Percentiles rank a stretch among this genome's conserved stretches.
phyloP scores from a whole-genome alignment of 2,329 filamentous ascomycete species.

The Colletotrichum sp. region DNA sequence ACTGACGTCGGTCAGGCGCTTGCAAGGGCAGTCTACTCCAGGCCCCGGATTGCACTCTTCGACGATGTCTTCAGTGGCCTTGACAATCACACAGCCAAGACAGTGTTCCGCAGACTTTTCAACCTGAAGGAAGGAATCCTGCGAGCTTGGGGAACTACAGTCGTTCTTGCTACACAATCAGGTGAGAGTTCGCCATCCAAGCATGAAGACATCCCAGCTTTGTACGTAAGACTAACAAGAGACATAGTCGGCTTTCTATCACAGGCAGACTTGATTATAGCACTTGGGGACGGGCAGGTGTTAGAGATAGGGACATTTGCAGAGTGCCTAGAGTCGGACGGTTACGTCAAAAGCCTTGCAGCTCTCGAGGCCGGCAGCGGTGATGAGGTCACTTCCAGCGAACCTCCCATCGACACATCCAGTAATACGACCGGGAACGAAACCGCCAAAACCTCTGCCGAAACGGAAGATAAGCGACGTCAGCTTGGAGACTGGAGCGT shows the following conservation, averaged over 20 bases:
- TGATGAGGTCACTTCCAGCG: neutral
- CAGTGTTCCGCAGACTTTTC: constrained; percentile 35
- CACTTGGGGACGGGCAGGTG: constrained; percentile 34
- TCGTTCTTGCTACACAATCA: constrained; percentile 41
- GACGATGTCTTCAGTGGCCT: constrained; percentile 45
- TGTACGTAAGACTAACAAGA: neutral
- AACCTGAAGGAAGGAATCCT: constrained; percentile 28
- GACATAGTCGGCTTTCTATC: constrained; percentile 25
- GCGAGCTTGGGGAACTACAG: constrained; percentile 33
- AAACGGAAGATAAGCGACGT: constrained; percentile 3
- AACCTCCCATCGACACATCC: neutral
- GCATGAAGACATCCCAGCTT: neutral
- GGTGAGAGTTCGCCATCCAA: constrained; percentile 15
- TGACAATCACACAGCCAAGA: constrained; percentile 36
- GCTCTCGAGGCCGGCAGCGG: neutral
- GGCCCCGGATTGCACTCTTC: constrained; percentile 34
- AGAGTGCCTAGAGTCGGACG: constrained; percentile 32
- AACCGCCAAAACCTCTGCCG: neutral
- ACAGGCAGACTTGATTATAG: constrained; percentile 39
- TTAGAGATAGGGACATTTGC: constrained; percentile 38
- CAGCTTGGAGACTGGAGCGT: constrained; percentile 33
- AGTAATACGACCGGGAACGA: neutral
- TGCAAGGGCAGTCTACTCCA: constrained; percentile 42
- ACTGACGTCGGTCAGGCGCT: constrained; percentile 31
- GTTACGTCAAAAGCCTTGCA: constrained; percentile 36